Conservation (phyloP, 129 eudicot species). For the Escallonia rubra region DNA sequence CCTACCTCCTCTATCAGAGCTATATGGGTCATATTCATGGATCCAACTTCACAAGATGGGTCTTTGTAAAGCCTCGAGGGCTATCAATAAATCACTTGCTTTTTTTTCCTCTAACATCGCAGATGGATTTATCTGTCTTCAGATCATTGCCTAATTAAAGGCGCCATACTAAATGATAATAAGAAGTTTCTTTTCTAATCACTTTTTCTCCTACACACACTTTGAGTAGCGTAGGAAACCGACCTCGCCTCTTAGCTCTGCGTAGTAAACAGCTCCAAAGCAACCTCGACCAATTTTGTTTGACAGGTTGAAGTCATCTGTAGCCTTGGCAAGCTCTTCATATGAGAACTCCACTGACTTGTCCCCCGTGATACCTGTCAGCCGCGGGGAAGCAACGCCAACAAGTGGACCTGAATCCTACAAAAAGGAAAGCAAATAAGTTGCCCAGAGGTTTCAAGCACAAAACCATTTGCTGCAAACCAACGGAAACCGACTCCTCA, state of each 20-base stretch:
- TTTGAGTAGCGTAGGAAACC: conserved; percentile 18
- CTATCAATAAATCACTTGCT: no score
- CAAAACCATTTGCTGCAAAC: neutral
- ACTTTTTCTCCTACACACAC: neutral
- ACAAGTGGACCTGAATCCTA: conserved; percentile 28
- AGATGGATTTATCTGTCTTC: neutral
- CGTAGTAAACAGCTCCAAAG: conserved; percentile 80
- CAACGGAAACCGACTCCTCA: no score
- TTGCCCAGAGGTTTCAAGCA: neutral
- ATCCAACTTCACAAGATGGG: no score
- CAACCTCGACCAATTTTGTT: conserved; percentile 84
- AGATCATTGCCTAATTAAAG: neutral
- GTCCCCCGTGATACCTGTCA: conserved; percentile 57
- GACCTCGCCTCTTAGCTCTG: conserved; percentile 83
- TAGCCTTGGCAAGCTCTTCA: conserved; percentile 77
- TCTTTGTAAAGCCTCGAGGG: no score
- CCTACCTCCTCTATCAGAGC: no score
- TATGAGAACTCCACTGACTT: conserved; percentile 76
- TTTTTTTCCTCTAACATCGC: no score
- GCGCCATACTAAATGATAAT: neutral
- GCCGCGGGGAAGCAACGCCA: conserved; percentile 34
- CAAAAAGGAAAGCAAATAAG: neutral
- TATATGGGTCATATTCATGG: no score
- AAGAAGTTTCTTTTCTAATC: no score
- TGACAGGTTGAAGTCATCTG: conserved; percentile 51